phyloP scores from a whole-genome alignment of 306 rosid genomes.

The Cyamopsis tetragonoloba region DNA sequence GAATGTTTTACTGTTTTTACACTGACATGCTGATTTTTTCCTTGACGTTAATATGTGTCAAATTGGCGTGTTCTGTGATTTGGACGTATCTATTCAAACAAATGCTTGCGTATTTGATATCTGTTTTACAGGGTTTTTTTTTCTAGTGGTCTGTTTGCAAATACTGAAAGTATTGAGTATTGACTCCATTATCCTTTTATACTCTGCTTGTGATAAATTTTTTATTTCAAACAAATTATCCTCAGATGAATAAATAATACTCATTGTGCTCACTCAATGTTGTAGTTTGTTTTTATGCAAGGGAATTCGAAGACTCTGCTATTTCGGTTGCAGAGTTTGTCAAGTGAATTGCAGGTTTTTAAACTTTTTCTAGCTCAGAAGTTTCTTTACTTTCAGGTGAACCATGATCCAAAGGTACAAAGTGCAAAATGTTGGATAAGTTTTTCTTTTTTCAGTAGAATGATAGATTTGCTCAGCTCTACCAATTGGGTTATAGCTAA shows the following conservation, averaged over 20 bases:
- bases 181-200: neutral
- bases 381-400: neutral
- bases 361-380: neutral
- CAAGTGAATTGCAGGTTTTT: constrained; percentile 34
- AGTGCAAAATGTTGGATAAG: constrained; percentile 42
- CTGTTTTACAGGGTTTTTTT: no score
- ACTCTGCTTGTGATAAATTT: constrained; percentile 1
- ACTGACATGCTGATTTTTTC: neutral
- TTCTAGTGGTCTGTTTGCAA: no score
- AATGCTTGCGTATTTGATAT: constrained; percentile 9
- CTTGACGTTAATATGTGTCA: neutral
- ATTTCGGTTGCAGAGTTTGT: constrained; percentile 78
- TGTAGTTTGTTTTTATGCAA: no score
- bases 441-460: constrained; percentile 19
- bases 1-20: neutral
- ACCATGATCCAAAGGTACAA: constrained; percentile 38
- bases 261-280: neutral
- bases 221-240: no score
- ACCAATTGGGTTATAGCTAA: constrained; percentile 21
- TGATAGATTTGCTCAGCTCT: constrained; percentile 31
- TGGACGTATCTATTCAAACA: constrained; percentile 4
- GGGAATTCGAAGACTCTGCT: constrained; percentile 69
- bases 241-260: constrained; percentile 1
- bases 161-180: constrained; percentile 10
- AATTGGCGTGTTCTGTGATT: neutral